Percentiles rank a stretch among this genome's conserved stretches.
Conservation (phyloP, 768 basidiomycete genomes). For the Holtermannia corniformis region DNA sequence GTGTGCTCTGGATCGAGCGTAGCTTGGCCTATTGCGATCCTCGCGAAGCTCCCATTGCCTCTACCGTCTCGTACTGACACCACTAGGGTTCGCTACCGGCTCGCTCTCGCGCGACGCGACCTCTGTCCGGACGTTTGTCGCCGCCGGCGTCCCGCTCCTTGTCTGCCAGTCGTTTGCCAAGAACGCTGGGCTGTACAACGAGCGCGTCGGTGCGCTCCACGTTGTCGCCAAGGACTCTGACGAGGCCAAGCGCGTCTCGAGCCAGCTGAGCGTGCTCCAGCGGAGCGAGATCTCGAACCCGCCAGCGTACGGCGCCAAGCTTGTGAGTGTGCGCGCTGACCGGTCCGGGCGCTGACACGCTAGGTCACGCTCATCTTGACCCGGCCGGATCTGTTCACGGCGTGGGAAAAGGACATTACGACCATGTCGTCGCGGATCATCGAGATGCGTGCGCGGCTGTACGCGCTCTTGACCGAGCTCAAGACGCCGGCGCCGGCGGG, state of each 20-base stretch:
- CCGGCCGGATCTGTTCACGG: conserved; percentile 15
- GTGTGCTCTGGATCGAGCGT: too few relatives aligned
- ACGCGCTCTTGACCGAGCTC: conserved; percentile 60
- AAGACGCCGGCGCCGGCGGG: conserved; percentile 54
- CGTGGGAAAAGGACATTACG: conserved; percentile 54
- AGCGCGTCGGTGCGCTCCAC: conserved; percentile 90
- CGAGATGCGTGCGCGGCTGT: conserved; percentile 69
- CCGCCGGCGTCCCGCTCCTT: neutral
- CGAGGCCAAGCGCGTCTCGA: conserved; percentile 44
- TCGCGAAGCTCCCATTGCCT: too few relatives aligned
- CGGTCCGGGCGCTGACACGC: too few relatives aligned
- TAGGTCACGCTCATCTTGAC: conserved; percentile 12
- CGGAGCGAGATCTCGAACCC: conserved; percentile 51
- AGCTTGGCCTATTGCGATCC: too few relatives aligned
- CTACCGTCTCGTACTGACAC: too few relatives aligned
- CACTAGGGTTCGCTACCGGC: conserved; percentile 88
- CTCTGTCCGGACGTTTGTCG: conserved; percentile 2
- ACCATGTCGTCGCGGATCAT: conserved; percentile 88
- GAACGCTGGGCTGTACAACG: conserved; percentile 90
- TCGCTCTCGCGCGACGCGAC: conserved; percentile 43
- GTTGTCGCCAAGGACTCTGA: conserved; percentile 59
- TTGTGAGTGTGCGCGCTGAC: too few relatives aligned
- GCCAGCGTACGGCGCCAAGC: conserved; percentile 76
- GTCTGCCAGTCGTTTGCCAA: conserved; percentile 45
- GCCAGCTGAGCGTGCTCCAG: conserved; percentile 52